Evolutionary conservation across 208 protist species (phyloP).

Genomic region (Crithidia fasciculata): DNA sequence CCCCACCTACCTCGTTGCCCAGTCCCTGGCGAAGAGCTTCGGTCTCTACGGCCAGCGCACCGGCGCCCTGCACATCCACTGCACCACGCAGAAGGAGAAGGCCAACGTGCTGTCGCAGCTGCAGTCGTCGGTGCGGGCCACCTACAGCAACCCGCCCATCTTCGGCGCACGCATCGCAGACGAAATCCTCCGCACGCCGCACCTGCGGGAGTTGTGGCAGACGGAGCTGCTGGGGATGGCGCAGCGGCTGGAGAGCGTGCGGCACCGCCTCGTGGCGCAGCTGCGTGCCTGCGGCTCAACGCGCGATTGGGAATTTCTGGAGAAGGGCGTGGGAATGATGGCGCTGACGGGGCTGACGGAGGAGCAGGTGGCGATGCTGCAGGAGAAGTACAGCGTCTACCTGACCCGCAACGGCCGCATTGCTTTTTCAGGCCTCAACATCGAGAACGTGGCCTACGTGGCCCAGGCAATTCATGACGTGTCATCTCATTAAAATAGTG

Average conservation of each 20-base stretch:
- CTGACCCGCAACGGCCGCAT: conserved; percentile 78
- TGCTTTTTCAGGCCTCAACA: conserved; percentile 76
- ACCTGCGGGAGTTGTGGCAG: conserved; percentile 82
- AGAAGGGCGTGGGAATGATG: conserved; percentile 97
- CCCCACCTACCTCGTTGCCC: conserved; percentile 84
- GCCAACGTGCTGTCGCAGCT: conserved; percentile 90
- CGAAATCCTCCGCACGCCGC: conserved; percentile 80
- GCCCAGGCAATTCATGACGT: conserved; percentile 74
- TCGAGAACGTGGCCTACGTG: conserved; percentile 75
- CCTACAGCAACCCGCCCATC: conserved; percentile 96
- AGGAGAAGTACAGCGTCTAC: conserved; percentile 74
- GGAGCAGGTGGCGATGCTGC: conserved; percentile 61
- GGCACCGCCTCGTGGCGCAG: conserved; percentile 63
- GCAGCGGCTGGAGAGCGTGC: conserved; percentile 68
- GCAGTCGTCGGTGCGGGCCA: conserved; percentile 92
- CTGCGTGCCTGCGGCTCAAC: conserved; percentile 66
- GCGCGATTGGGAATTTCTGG: conserved; percentile 92
- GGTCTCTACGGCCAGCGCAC: conserved; percentile 97
- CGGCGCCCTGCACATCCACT: conserved; percentile 90
- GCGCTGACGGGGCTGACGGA: conserved; percentile 93
- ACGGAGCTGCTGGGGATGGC: conserved; percentile 90
- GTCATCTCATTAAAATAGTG: conserved; percentile 28
- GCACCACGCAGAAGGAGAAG: conserved; percentile 54
- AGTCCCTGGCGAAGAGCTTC: conserved; percentile 98
- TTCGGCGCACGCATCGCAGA: conserved; percentile 94